These are phyloP conservation scores for Populus hybrid DNA, from an alignment of 441 rosid genomes.

Conservation along the genomic window DNA sequence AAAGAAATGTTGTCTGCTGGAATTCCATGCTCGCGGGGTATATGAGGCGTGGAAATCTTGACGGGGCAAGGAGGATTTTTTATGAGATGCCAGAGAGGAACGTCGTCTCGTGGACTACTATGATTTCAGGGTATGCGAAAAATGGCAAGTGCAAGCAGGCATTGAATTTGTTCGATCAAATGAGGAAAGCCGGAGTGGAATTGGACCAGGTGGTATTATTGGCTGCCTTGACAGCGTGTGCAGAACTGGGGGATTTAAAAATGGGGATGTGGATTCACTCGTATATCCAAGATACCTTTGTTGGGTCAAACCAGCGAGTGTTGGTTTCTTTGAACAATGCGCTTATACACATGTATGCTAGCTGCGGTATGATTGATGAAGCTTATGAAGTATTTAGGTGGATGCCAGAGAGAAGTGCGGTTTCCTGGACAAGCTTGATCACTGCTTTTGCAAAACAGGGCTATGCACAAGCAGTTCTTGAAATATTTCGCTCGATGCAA, in stretches of 20 bases:
- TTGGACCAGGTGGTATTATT: slow-evolving; percentile 47
- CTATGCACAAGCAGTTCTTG: slow-evolving; percentile 42
- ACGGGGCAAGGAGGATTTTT: slow-evolving; percentile 34
- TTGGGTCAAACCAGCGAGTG: slow-evolving; percentile 19
- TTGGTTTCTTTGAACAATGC: slow-evolving; percentile 46
- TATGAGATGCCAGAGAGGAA: slow-evolving; percentile 48
- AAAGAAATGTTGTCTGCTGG: no score
- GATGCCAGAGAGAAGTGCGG: slow-evolving; percentile 39
- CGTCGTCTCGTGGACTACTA: slow-evolving; percentile 46
- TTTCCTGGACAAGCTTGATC: slow-evolving; percentile 61
- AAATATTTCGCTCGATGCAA: slow-evolving; percentile 39
- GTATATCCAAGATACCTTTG: slow-evolving; percentile 24
- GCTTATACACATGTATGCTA: slow-evolving; percentile 59
- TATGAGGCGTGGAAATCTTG: slow-evolving; percentile 36
- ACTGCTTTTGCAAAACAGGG: slow-evolving; percentile 54
- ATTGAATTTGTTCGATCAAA: slow-evolving; percentile 36
- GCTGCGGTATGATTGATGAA: slow-evolving; percentile 47
- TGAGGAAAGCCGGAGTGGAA: slow-evolving; percentile 38
- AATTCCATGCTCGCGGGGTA: slow-evolving; percentile 48
- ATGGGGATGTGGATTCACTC: slow-evolving; percentile 53
- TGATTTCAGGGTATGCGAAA: slow-evolving; percentile 23
- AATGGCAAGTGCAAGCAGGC: slow-evolving; percentile 46
- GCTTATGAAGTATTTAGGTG: slow-evolving; percentile 44
- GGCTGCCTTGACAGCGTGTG: slow-evolving; percentile 55
- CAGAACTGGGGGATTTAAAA: slow-evolving; percentile 49